A percentile compares a stretch with the other conserved stretches of the same genome.
Evolutionary conservation across 2,329 filamentous ascomycete species (phyloP).

Genomic region (Calycina herbarum): DNA sequence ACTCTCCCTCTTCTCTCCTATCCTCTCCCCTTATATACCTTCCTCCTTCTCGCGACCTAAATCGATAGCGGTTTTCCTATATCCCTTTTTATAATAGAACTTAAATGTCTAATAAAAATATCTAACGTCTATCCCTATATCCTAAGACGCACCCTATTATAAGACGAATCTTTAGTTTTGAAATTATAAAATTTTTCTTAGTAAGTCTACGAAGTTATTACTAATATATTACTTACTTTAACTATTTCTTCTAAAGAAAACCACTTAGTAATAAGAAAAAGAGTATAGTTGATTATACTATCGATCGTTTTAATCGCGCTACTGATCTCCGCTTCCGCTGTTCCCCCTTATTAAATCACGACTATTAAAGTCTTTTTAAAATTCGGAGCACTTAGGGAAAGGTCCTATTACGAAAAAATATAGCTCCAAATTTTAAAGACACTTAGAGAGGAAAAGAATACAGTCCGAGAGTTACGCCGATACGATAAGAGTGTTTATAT

Average conservation of each 20-base stretch:
- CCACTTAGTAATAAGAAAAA: background rate
- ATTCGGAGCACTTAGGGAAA: too few species aligned
- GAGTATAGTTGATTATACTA: background rate
- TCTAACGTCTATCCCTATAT: too few species aligned
- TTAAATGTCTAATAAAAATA: too few species aligned
- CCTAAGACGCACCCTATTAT: background rate
- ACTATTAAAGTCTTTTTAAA: background rate
- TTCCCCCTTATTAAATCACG: conserved; percentile 9
- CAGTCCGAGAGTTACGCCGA: too few species aligned
- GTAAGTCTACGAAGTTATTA: background rate
- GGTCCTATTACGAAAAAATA: too few species aligned
- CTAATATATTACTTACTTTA: conserved; percentile 3
- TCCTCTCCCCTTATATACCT: background rate
- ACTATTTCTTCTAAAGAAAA: background rate
- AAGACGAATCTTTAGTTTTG: conserved; percentile 2
- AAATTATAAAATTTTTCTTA: background rate
- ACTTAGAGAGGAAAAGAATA: too few species aligned
- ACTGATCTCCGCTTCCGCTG: background rate
- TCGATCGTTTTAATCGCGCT: background rate
- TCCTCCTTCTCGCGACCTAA: background rate
- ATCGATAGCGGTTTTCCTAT: background rate
- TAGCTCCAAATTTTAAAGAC: too few species aligned
- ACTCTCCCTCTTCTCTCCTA: background rate
- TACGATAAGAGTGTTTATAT: too few species aligned
- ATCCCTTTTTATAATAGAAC: background rate